Evolutionary conservation across 1,139 yeast genomes (phyloP).

Genomic region (Suhomyces kunorum): DNA sequence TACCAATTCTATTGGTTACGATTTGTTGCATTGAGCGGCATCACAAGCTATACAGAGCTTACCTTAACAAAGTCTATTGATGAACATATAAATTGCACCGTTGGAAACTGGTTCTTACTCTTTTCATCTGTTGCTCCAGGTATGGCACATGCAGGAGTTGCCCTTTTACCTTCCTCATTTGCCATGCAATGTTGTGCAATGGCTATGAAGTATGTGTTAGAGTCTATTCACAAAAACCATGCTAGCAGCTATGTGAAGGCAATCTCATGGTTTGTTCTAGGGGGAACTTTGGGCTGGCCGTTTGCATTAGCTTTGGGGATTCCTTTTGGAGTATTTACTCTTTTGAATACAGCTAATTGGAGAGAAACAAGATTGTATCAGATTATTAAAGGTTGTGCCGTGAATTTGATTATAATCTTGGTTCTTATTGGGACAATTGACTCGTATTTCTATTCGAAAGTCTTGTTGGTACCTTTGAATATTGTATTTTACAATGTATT

Average conservation of each 20-base stretch:
- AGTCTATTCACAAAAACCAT: constrained; percentile 18
- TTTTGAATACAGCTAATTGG: constrained; percentile 13
- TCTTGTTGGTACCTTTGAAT: constrained; percentile 74
- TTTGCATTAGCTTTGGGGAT: constrained; percentile 67
- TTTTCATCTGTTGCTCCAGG: constrained; percentile 56
- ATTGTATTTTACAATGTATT: constrained; percentile 83
- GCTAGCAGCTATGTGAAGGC: constrained; percentile 28
- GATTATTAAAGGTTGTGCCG: constrained; percentile 21
- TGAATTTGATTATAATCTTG: constrained; percentile 31
- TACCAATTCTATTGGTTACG: constrained; percentile 58
- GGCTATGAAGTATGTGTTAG: constrained; percentile 47
- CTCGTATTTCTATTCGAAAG: constrained; percentile 60
- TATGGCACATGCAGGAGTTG: constrained; percentile 82
- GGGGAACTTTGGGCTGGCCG: constrained; percentile 92
- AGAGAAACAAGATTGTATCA: constrained; percentile 12
- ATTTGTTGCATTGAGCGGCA: constrained; percentile 48
- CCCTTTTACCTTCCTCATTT: constrained; percentile 81
- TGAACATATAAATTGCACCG: constrained; percentile 31
- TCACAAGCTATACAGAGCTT: constrained; percentile 57
- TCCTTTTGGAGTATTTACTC: constrained; percentile 53
- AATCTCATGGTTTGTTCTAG: constrained; percentile 56
- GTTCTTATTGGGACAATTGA: constrained; percentile 51
- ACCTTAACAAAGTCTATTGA: constrained; percentile 48
- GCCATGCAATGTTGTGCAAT: constrained; percentile 71
- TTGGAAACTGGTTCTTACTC: constrained; percentile 62